Base-by-base conservation (phyloP, 148 eudicot species). In the Vaccinium macrocarpon region DNA sequence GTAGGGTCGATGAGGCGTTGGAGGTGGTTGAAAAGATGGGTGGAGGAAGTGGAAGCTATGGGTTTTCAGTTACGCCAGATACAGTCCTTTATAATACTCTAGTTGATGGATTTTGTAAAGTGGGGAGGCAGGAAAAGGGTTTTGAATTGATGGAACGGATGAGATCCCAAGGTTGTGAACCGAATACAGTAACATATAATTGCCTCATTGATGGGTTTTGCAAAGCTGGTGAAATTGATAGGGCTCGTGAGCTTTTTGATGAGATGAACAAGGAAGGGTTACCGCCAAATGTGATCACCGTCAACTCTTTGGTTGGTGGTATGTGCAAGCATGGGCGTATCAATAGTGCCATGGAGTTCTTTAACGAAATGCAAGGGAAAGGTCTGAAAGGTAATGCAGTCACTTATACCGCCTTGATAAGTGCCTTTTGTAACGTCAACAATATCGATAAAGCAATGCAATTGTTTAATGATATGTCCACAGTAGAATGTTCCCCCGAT, bases 51-150 rank as follows among this genome's bases (percentile, higher is more conserved):
- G 96, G 88, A 38, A 84, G 81, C 23, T 86, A 85, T 59, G 94
- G 86, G 27, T 59, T 85, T 74, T 29, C 78, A 0, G 84, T 93
- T 79, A 86, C 91, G 82, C 93, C 97, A 0, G 99, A 97, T 90
- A 89, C 90, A 50, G 78, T 97, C 38, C 79, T 95, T 66, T 91
- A 92, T 77, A 97, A 97, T 88, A 95, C 92, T 59, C 73, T 97
- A 53, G 90, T 97, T 91, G 92, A 93, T 79, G 98, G 98, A 29
- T 81, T 95, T 8, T 95, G 98, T 87, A 95, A 95, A 83, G 88
- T 71, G 72, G 98, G 96, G 6, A 90, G 96, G 59, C 84, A 87
- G 71, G 94, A 91, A 73, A 95, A 95, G 86, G 99, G 93, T 0
- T 85, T 92, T 50, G 82, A 57, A 49, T 89, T 97, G 66, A 89